phyloP scores from a whole-genome alignment of 257 asterid genomes.

The Solanum rostratum region DNA sequence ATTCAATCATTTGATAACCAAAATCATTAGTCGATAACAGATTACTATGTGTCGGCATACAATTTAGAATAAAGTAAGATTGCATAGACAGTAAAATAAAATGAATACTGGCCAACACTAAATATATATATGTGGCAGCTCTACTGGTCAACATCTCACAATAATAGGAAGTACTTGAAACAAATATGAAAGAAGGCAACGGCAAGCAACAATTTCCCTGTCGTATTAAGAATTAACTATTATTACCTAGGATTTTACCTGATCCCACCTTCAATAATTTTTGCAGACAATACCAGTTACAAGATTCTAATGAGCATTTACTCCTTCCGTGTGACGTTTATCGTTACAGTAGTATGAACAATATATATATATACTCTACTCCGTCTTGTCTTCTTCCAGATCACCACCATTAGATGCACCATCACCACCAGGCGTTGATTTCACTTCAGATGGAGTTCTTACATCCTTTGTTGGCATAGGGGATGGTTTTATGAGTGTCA shows the following conservation, averaged over 20 bases:
- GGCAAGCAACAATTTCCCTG: not conserved
- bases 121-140: too few species aligned
- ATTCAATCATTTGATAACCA: not conserved
- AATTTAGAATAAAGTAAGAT: not conserved
- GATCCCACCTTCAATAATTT: not conserved
- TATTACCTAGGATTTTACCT: not conserved
- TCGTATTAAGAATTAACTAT: not conserved
- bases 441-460: conserved; percentile 27
- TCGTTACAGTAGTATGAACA: not conserved
- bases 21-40: not conserved
- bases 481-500: conserved; percentile 73
- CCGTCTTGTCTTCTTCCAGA: conserved; percentile 65
- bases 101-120: not conserved
- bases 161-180: not conserved
- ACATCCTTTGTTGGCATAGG: conserved; percentile 40
- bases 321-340: not conserved
- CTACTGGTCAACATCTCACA: not conserved
- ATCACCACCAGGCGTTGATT: conserved; percentile 22
- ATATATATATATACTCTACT: conserved; percentile 12
- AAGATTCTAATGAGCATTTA: not conserved
- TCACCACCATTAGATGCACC: conserved; percentile 18
- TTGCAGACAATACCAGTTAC: not conserved
- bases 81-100: not conserved
- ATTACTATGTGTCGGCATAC: not conserved
- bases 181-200: not conserved